Evolutionary conservation across 2,329 filamentous ascomycete genomes (phyloP).

Genomic region (Chaetomium sp.): DNA sequence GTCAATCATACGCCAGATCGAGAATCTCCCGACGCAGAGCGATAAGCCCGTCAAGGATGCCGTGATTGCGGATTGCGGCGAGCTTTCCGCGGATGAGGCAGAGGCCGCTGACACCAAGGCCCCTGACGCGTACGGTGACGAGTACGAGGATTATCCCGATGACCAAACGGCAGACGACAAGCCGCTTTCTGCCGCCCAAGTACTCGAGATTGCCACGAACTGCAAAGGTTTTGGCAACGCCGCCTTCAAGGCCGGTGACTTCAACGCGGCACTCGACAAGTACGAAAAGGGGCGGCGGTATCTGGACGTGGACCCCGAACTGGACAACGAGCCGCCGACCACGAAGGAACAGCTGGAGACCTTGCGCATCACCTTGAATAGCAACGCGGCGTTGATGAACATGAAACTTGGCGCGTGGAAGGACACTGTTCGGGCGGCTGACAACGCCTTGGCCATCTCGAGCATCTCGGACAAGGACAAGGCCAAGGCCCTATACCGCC

Average conservation of each 20-base stretch:
- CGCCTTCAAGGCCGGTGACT: conserved; percentile 76
- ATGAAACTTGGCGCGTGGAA: conserved; percentile 70
- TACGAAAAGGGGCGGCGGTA: conserved; percentile 93
- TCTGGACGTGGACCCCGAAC: conserved; percentile 73
- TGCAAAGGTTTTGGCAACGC: conserved; percentile 90
- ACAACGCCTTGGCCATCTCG: conserved; percentile 62
- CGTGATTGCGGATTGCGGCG: conserved; percentile 75
- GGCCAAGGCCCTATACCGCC: conserved; percentile 83
- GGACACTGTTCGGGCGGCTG: conserved; percentile 64
- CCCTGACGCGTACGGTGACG: conserved; percentile 77
- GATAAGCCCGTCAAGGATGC: conserved; percentile 75
- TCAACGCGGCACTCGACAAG: conserved; percentile 70
- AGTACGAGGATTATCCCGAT: conserved; percentile 93
- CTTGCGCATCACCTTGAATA: conserved; percentile 80
- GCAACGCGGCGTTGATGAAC: conserved; percentile 79
- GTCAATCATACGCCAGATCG: conserved; percentile 81
- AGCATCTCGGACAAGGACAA: conserved; percentile 67
- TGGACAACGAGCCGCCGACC: conserved; percentile 64
- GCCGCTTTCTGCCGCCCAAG: conserved; percentile 58
- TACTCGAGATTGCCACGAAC: conserved; percentile 72
- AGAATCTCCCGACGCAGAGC: conserved; percentile 69
- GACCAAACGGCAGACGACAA: conserved; percentile 52
- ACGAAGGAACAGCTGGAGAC: conserved; percentile 60
- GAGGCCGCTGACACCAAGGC: conserved; percentile 55
- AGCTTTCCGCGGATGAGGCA: conserved; percentile 68